Evolutionary conservation across 345 rosid genomes (phyloP).

Genomic region (Brassica incana): DNA sequence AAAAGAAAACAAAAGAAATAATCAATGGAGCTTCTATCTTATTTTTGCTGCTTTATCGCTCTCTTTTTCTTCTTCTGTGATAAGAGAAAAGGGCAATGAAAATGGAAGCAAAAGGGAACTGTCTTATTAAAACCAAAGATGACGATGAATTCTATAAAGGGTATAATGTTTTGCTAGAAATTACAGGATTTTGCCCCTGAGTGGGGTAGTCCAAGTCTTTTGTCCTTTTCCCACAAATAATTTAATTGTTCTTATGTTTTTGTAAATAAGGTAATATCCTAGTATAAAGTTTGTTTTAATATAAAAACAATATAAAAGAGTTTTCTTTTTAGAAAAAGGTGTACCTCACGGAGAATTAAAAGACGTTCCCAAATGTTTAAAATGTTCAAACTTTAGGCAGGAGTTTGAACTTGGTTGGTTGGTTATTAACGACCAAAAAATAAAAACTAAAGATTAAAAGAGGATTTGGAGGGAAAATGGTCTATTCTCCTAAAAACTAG

Average conservation of each 20-base stretch:
- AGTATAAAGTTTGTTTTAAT: conserved; percentile 31
- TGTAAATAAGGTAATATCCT: conserved; percentile 23
- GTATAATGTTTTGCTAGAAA: conserved; percentile 20
- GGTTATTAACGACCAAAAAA: neutral
- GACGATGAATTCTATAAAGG: conserved; percentile 38
- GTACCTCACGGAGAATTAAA: conserved; percentile 25
- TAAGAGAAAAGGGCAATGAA: neutral
- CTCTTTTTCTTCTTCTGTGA: conserved; percentile 19
- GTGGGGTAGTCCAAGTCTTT: conserved; percentile 45
- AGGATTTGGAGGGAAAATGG: too few relatives aligned
- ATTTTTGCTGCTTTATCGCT: conserved; percentile 7
- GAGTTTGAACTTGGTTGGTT: neutral
- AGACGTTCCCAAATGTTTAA: conserved; percentile 20
- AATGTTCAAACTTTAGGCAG: neutral
- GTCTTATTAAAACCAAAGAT: conserved; percentile 32
- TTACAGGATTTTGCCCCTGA: conserved; percentile 44
- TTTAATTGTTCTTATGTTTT: neutral
- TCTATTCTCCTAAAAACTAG: too few relatives aligned
- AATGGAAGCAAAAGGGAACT: conserved; percentile 23
- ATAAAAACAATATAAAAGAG: conserved; percentile 25
- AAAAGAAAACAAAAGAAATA: neutral
- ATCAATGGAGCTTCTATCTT: conserved; percentile 19
- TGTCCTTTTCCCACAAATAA: conserved; percentile 42
- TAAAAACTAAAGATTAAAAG: too few relatives aligned
- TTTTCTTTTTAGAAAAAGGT: neutral